Percentiles rank a stretch among this genome's conserved stretches.
Evolutionary conservation across 1,139 yeast species (phyloP).

Genomic region (Taphrina flavorubra): DNA sequence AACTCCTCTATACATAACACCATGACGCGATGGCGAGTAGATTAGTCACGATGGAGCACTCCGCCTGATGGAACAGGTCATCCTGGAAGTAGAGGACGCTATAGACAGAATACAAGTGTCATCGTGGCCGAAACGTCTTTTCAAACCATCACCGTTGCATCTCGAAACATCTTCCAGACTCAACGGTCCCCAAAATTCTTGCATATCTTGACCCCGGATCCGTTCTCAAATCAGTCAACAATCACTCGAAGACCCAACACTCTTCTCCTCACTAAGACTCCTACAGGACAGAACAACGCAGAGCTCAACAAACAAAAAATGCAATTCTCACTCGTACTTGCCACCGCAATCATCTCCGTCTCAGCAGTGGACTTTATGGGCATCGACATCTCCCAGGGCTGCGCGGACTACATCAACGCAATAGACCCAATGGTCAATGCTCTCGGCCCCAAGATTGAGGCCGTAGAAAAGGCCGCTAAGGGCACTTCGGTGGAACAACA

Average conservation of each 20-base stretch:
- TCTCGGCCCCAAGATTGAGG: conserved; percentile 9
- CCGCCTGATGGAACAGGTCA: no score
- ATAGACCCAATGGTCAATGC: conserved; percentile 20
- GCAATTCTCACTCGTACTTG: conserved; percentile 16
- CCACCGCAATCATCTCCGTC: background rate
- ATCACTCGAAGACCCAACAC: background rate
- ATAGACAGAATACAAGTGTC: background rate
- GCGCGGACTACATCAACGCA: conserved; percentile 11
- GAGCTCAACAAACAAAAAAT: background rate
- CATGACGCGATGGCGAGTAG: background rate
- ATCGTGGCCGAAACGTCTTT: background rate
- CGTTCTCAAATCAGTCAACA: no score
- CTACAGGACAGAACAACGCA: background rate
- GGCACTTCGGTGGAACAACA: conserved; percentile 18
- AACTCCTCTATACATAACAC: background rate
- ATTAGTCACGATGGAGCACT: no score
- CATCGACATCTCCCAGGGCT: conserved; percentile 18
- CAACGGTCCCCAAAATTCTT: no score
- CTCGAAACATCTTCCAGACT: no score
- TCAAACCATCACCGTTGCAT: background rate
- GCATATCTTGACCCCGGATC: no score
- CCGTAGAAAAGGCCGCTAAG: conserved; percentile 2
- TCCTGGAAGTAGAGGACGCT: background rate
- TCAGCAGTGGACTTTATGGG: conserved; percentile 23
- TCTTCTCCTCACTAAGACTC: background rate